A percentile compares a stretch with the other conserved stretches of the same genome.
These are phyloP conservation scores for Gamarada debralockiae DNA, from an alignment of 495 filamentous ascomycete genomes.

Conservation along the genomic window DNA sequence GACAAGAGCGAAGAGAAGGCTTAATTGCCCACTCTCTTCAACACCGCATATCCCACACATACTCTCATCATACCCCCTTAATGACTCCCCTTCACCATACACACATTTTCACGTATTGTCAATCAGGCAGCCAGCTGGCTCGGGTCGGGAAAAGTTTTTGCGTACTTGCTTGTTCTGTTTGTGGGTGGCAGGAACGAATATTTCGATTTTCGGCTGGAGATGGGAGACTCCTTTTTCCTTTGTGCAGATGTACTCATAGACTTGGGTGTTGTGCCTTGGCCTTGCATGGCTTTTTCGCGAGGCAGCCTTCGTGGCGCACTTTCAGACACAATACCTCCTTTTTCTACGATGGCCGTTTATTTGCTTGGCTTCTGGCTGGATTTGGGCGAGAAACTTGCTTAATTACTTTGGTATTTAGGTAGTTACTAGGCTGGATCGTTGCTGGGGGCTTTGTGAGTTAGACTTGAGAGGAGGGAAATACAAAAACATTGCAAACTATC, in stretches of 20 bases:
- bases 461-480: constrained; percentile 19
- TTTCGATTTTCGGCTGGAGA: constrained; percentile 14
- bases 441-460: constrained; percentile 6
- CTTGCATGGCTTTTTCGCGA: constrained; percentile 1
- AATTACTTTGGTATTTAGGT: background rate
- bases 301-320: constrained; percentile 8
- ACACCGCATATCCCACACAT: background rate
- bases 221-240: constrained; percentile 5
- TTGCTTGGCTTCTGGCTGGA: background rate
- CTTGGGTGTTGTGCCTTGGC: background rate
- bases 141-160: constrained; percentile 25
- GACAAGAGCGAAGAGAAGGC: constrained; percentile 57
- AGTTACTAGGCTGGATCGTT: constrained; percentile 2
- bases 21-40: constrained; percentile 32
- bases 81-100: constrained; percentile 22
- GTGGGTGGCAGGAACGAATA: constrained; percentile 8
- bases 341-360: background rate
- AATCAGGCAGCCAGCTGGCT: constrained; percentile 21
- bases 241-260: constrained; percentile 24
- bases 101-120: constrained; percentile 22
- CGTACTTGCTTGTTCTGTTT: constrained; percentile 14
- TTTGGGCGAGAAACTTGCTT: background rate
- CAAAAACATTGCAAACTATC: constrained; percentile 27
- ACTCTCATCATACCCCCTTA: constrained; percentile 18
- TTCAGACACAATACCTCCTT: constrained; percentile 1